Conservation (phyloP, 768 basidiomycete species). For the Serendipita sp. region DNA sequence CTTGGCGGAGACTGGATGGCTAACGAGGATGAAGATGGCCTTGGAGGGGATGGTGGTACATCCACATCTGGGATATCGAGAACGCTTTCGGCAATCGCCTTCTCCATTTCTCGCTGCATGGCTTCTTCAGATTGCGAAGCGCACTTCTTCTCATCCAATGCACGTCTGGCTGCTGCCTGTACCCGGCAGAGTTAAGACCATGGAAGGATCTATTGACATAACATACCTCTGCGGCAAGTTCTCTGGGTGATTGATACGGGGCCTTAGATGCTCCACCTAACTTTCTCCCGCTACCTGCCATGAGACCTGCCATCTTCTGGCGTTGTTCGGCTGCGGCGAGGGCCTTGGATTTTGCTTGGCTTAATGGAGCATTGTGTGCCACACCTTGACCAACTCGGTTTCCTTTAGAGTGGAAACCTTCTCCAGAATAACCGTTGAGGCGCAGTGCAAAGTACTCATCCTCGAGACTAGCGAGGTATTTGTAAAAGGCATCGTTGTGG, state of each 20-base stretch:
- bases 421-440: slow-evolving; percentile 71
- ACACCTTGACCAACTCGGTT: slow-evolving; percentile 46
- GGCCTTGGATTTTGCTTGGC: slow-evolving; percentile 49
- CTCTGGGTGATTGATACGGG: slow-evolving; percentile 34
- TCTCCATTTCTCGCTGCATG: slow-evolving; percentile 46
- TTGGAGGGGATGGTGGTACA: slow-evolving; percentile 4
- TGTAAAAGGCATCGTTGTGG: slow-evolving; percentile 50
- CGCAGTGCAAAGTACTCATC: slow-evolving; percentile 73
- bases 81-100: slow-evolving; percentile 51
- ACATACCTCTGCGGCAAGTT: slow-evolving; percentile 56
- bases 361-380: slow-evolving; percentile 50
- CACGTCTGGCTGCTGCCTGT: slow-evolving; percentile 76
- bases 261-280: slow-evolving; percentile 34
- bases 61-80: slow-evolving; percentile 20
- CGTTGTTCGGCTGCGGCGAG: slow-evolving; percentile 71
- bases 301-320: slow-evolving; percentile 25
- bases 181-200: background rate
- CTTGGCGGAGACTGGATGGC: slow-evolving; percentile 2
- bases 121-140: slow-evolving; percentile 32
- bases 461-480: slow-evolving; percentile 47
- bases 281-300: slow-evolving; percentile 33
- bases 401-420: slow-evolving; percentile 78
- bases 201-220: background rate
- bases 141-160: slow-evolving; percentile 58
- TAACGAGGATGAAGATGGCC: slow-evolving; percentile 1